Evolutionary conservation across 768 basidiomycete species (phyloP).

Genomic region (Rhodotorula paludigena): DNA sequence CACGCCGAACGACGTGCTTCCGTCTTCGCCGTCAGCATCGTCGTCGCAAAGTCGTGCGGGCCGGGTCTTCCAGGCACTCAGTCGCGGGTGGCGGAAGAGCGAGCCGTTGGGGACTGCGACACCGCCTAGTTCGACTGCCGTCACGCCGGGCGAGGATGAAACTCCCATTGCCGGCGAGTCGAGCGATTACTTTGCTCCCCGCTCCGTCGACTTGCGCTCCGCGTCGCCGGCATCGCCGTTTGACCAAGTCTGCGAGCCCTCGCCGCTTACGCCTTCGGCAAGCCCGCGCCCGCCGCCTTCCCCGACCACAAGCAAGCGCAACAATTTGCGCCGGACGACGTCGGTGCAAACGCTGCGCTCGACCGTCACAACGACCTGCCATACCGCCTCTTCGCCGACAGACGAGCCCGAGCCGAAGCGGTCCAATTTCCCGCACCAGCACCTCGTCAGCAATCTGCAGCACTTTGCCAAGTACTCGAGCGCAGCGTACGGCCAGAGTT

Average conservation of each 20-base stretch:
- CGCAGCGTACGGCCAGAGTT: constrained; percentile 38
- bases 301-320: neutral
- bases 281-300: neutral
- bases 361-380: constrained; percentile 11
- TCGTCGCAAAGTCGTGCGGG: neutral
- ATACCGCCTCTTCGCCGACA: neutral
- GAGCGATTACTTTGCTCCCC: neutral
- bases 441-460: constrained; percentile 44
- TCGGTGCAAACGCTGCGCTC: constrained; percentile 14
- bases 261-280: neutral
- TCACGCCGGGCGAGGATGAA: neutral
- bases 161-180: neutral
- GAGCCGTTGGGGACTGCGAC: neutral
- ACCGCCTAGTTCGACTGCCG: neutral
- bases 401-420: constrained; percentile 23
- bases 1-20: neutral
- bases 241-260: too few species aligned
- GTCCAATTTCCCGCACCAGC: constrained; percentile 16
- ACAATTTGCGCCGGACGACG: neutral
- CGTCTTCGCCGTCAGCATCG: neutral
- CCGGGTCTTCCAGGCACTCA: neutral
- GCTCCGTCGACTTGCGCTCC: neutral
- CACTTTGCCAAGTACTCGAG: constrained; percentile 45
- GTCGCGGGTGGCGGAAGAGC: neutral
- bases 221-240: neutral